phyloP scores from a whole-genome alignment of 2,329 filamentous ascomycete species.

The Fusarium odoratissimum region DNA sequence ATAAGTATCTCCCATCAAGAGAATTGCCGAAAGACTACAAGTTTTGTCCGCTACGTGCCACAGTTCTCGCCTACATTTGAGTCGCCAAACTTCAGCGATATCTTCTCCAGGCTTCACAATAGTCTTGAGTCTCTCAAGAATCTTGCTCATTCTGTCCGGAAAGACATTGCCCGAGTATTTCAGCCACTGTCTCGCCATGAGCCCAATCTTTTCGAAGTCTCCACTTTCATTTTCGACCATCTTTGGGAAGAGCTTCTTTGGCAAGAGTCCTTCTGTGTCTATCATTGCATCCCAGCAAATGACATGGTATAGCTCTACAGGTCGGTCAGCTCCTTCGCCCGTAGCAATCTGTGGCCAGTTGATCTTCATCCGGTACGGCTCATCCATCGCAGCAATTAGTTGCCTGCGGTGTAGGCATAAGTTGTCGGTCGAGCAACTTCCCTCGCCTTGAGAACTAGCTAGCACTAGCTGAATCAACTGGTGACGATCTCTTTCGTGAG shows the following conservation, averaged over 20 bases:
- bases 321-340: background rate
- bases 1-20: background rate
- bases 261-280: background rate
- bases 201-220: background rate
- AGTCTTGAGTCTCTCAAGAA: fast-evolving
- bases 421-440: background rate
- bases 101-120: background rate
- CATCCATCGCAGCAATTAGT: too few species aligned
- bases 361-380: background rate
- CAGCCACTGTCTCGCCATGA: background rate
- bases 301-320: background rate
- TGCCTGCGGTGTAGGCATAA: background rate
- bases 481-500: background rate
- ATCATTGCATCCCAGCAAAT: background rate
- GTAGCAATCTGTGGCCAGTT: background rate
- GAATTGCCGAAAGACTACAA: background rate
- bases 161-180: background rate
- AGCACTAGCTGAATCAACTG: background rate
- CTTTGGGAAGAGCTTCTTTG: background rate
- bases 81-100: background rate
- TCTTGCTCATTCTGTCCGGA: fast-evolving
- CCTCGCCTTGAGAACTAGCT: too few species aligned
- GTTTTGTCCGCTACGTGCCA: fast-evolving
- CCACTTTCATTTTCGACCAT: background rate
- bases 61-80: fast-evolving